A percentile compares a stretch with the other conserved stretches of the same genome.
Conservation (phyloP, 176 grass and related monocot genomes). For the Rhynchospora breviuscula region DNA sequence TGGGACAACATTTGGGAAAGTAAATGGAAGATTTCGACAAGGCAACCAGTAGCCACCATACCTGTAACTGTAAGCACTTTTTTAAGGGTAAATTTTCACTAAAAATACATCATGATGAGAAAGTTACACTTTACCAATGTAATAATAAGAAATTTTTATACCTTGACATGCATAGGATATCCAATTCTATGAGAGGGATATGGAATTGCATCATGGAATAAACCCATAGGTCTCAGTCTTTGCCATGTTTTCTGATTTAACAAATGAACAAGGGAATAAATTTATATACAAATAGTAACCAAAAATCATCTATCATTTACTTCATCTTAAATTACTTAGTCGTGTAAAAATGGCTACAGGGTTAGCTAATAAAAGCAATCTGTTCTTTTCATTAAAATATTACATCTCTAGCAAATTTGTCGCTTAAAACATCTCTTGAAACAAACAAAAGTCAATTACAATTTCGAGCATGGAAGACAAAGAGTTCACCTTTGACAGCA, state of each 20-base stretch:
- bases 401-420: not conserved
- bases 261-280: not conserved
- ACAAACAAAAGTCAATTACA: not conserved
- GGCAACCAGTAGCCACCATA: not conserved
- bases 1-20: not conserved
- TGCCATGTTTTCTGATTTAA: conserved; percentile 76
- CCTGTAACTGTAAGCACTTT: no score
- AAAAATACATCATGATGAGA: not conserved
- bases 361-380: not conserved
- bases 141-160: conserved; percentile 5
- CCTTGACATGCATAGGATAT: conserved; percentile 90
- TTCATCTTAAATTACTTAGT: not conserved
- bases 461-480: not conserved
- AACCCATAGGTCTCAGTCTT: conserved; percentile 46
- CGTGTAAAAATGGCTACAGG: not conserved
- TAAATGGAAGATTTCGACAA: not conserved
- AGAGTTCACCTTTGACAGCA: not conserved
- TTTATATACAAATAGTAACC: not conserved
- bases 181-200: conserved; percentile 52
- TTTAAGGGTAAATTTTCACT: not conserved
- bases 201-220: conserved; percentile 87
- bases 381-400: not conserved
- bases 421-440: not conserved
- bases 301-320: conserved; percentile 6
- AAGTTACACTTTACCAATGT: not conserved